Percentiles rank a stretch among this genome's conserved stretches.
Evolutionary conservation across 2,329 filamentous ascomycete species (phyloP).

Genomic region (Diaporthe sp.): DNA sequence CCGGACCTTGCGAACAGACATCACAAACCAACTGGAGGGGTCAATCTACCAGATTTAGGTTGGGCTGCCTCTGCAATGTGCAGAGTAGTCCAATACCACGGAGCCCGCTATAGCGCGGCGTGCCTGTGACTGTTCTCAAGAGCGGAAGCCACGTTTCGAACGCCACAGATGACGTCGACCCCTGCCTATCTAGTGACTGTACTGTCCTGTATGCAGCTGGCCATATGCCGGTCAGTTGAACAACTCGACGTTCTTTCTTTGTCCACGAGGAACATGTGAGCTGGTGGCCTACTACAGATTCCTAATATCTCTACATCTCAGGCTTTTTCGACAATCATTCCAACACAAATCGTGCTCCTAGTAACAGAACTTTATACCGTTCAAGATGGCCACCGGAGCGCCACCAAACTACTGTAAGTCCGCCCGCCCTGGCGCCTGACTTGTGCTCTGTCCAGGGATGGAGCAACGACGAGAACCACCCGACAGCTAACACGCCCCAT

Average conservation of each 20-base stretch:
- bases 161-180: conserved; percentile 39
- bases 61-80: not conserved
- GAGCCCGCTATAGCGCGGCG: not conserved
- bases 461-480: not conserved
- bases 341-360: not conserved
- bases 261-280: not conserved
- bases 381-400: conserved; percentile 52
- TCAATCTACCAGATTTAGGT: not conserved
- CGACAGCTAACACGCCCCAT: conserved; percentile 41
- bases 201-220: conserved; percentile 2
- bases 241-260: not conserved
- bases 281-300: not conserved
- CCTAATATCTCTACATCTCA: not conserved
- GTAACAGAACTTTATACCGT: not conserved
- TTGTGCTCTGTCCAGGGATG: not conserved
- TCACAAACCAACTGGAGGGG: conserved; percentile 28
- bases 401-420: conserved; percentile 73
- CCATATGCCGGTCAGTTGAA: conserved; percentile 41
- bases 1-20: not conserved
- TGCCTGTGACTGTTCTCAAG: not conserved
- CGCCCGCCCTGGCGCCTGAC: conserved; percentile 15
- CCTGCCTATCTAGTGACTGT: conserved; percentile 23
- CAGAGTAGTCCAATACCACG: not conserved
- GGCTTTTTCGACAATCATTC: not conserved
- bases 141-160: conserved; percentile 35